Conservation (phyloP, 2,329 filamentous ascomycete genomes). For the Penicillium sp. region DNA sequence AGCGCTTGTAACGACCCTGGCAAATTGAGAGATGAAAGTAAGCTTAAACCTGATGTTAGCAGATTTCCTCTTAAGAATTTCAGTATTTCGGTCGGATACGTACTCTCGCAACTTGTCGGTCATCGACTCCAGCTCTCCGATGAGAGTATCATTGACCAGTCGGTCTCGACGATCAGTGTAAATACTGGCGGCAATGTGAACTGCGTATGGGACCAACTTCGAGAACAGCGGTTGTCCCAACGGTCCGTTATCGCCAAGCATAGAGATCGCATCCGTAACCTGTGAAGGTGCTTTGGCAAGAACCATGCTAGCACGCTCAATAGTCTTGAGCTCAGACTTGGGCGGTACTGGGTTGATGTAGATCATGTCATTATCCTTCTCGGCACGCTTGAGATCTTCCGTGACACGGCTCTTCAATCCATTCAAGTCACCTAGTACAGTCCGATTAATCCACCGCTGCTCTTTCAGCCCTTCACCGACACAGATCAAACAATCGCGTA, state of each 20-base stretch:
- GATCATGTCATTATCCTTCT: conserved; percentile 95
- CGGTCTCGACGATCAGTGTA: conserved; percentile 89
- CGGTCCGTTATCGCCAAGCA: conserved; percentile 74
- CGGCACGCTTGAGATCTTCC: conserved; percentile 85
- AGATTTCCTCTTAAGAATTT: neutral
- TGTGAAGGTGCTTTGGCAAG: conserved; percentile 74
- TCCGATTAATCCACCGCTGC: conserved; percentile 74
- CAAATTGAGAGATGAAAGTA: conserved; percentile 78
- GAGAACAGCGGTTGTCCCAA: conserved; percentile 84
- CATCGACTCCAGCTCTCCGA: conserved; percentile 77
- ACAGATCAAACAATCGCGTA: conserved; percentile 78
- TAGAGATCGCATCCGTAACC: conserved; percentile 73
- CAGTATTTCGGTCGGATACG: conserved; percentile 20
- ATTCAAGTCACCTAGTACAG: conserved; percentile 77
- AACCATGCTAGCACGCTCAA: conserved; percentile 90
- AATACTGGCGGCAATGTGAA: conserved; percentile 91
- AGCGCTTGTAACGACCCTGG: conserved; percentile 91
- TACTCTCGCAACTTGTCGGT: conserved; percentile 74
- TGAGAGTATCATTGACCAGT: conserved; percentile 83
- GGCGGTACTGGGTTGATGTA: conserved; percentile 82
- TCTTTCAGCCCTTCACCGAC: conserved; percentile 86
- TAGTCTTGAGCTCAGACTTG: conserved; percentile 79
- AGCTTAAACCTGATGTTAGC: conserved; percentile 26
- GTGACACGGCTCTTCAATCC: conserved; percentile 77
- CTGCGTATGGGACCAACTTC: conserved; percentile 90